Evolutionary conservation across 345 rosid species (phyloP).

Genomic region (Euphorbia peplus): DNA sequence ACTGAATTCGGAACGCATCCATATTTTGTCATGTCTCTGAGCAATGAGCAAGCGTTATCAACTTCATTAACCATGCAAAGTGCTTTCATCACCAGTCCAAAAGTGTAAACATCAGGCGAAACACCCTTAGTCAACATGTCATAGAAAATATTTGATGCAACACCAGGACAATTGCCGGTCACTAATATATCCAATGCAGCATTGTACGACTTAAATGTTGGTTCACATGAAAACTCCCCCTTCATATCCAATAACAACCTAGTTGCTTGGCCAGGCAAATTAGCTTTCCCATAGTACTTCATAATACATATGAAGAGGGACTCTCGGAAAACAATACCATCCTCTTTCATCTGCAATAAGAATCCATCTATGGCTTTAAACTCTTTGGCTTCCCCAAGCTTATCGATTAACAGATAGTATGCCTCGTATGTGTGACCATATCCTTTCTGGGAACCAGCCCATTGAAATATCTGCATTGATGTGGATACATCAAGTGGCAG

Average conservation of each 20-base stretch:
- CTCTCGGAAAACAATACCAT: slow-evolving; percentile 63
- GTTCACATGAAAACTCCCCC: slow-evolving; percentile 51
- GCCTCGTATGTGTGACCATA: slow-evolving; percentile 64
- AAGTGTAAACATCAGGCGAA: slow-evolving; percentile 63
- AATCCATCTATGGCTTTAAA: slow-evolving; percentile 60
- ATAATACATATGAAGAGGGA: slow-evolving; percentile 64
- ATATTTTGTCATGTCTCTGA: slow-evolving; percentile 75
- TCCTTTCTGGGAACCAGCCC: slow-evolving; percentile 66
- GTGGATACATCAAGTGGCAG: slow-evolving; percentile 68
- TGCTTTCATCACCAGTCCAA: slow-evolving; percentile 75
- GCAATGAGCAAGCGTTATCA: slow-evolving; percentile 63
- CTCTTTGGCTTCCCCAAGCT: slow-evolving; percentile 65
- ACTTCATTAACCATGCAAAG: slow-evolving; percentile 64
- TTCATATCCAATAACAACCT: slow-evolving; percentile 77
- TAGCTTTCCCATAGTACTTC: slow-evolving; percentile 61
- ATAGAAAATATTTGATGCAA: slow-evolving; percentile 73
- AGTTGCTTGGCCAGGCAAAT: slow-evolving; percentile 76
- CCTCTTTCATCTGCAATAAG: slow-evolving; percentile 71
- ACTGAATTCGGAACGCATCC: slow-evolving; percentile 81
- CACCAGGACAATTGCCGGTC: slow-evolving; percentile 46
- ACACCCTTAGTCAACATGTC: slow-evolving; percentile 71
- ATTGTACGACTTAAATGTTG: slow-evolving; percentile 67
- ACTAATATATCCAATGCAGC: slow-evolving; percentile 65
- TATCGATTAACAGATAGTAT: slow-evolving; percentile 54
- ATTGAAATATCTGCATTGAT: slow-evolving; percentile 55